These are phyloP conservation scores for Cordyceps cateniannulata DNA, from an alignment of 2,329 filamentous ascomycete genomes.

Conservation along the genomic window DNA sequence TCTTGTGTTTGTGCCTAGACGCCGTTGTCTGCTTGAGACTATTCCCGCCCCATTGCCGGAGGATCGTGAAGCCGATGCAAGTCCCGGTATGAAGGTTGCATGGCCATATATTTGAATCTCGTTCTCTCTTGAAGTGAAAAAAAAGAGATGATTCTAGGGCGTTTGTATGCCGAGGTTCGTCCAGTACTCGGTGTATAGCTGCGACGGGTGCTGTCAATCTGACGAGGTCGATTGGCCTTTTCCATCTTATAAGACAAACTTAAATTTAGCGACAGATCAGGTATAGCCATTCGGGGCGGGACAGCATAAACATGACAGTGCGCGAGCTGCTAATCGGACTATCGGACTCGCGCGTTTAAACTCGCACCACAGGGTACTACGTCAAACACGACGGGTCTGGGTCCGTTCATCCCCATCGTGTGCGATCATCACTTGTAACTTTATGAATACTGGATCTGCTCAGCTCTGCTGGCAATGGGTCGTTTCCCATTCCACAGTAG, in stretches of 20 bases:
- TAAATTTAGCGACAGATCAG: background rate
- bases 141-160: background rate
- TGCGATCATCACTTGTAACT: background rate
- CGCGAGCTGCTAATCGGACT: background rate
- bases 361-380: background rate
- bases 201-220: no score
- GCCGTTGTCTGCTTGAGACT: background rate
- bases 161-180: background rate
- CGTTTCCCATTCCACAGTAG: background rate
- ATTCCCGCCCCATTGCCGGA: slow-evolving; percentile 4
- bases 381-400: background rate
- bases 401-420: background rate
- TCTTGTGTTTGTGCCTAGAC: background rate
- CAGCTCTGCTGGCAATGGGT: background rate
- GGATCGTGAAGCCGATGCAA: background rate
- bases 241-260: background rate
- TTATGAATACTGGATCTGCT: background rate
- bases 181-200: background rate
- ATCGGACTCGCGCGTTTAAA: background rate
- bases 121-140: no score
- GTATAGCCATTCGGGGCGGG: background rate
- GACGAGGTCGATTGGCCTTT: no score
- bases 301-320: background rate
- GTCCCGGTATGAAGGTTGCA: background rate
- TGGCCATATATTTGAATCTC: no score